phyloP scores from a whole-genome alignment of 352 stramenopile genomes.

The Phytophthora sansomeana region DNA sequence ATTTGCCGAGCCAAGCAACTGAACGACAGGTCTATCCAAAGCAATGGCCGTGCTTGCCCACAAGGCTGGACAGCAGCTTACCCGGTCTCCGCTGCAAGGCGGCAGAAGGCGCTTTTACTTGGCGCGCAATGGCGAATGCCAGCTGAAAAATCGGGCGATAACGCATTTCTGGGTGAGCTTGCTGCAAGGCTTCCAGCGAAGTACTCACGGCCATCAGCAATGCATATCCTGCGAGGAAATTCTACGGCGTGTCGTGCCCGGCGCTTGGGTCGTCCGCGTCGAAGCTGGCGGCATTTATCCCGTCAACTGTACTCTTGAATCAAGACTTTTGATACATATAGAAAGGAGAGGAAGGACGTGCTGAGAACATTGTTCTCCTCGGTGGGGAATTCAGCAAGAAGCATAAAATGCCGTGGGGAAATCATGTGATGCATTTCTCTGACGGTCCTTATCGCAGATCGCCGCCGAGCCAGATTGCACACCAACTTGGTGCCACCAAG shows the following conservation, averaged over 20 bases:
- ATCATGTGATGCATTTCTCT: conserved; percentile 32
- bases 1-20: conserved; percentile 17
- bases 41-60: conserved; percentile 1
- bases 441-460: conserved; percentile 1
- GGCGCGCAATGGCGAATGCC: not conserved
- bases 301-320: too few species aligned
- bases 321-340: too few species aligned
- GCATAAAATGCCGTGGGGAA: conserved; percentile 1
- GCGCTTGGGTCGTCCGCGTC: too few species aligned
- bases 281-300: too few species aligned
- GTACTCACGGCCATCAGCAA: too few species aligned
- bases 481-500: too few species aligned
- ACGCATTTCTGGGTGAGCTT: not conserved
- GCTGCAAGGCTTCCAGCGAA: too few species aligned
- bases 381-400: not conserved
- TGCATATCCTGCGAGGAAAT: too few species aligned
- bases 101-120: not conserved
- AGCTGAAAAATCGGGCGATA: not conserved
- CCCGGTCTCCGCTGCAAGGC: not conserved
- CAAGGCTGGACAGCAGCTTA: too few species aligned
- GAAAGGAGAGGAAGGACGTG: too few species aligned
- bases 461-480: not conserved
- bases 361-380: too few species aligned
- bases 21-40: conserved; percentile 26
- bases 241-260: too few species aligned